phyloP scores from a whole-genome alignment of 2,329 filamentous ascomycete species.

The Xylaria arbuscula region DNA sequence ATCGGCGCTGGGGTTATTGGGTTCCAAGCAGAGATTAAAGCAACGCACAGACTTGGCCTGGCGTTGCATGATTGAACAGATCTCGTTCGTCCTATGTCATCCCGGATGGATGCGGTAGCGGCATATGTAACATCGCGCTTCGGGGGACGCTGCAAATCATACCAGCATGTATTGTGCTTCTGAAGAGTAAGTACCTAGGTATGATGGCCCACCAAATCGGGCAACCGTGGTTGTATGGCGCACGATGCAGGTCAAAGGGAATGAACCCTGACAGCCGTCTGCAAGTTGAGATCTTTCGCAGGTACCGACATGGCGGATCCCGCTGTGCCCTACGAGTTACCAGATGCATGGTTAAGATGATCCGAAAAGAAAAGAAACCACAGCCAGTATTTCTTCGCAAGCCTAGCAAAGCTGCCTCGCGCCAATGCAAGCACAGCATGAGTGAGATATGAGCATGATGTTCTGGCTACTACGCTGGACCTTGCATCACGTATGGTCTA shows the following conservation, averaged over 20 bases:
- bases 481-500: constrained; percentile 12
- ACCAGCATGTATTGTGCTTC: constrained; percentile 14
- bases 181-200: neutral
- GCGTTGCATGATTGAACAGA: constrained; percentile 40
- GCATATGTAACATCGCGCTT: constrained; percentile 34
- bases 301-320: constrained; percentile 47
- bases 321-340: neutral
- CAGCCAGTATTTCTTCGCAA: neutral
- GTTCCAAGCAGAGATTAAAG: constrained; percentile 23
- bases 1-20: constrained; percentile 40
- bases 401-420: constrained; percentile 1
- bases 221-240: constrained; percentile 22
- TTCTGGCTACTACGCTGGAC: neutral
- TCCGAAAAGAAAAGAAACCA: neutral
- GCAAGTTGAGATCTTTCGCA: constrained; percentile 30
- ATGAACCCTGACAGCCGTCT: constrained; percentile 30
- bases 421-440: neutral
- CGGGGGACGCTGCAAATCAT: constrained; percentile 32
- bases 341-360: constrained; percentile 10
- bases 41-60: constrained; percentile 35
- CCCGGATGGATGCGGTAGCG: constrained; percentile 31
- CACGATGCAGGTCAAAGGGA: constrained; percentile 37
- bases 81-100: constrained; percentile 47
- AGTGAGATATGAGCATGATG: constrained; percentile 6
- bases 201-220: constrained; percentile 19